Base-by-base conservation (phyloP, 2,329 filamentous ascomycete species). In the Rasamsonia emersonii region DNA sequence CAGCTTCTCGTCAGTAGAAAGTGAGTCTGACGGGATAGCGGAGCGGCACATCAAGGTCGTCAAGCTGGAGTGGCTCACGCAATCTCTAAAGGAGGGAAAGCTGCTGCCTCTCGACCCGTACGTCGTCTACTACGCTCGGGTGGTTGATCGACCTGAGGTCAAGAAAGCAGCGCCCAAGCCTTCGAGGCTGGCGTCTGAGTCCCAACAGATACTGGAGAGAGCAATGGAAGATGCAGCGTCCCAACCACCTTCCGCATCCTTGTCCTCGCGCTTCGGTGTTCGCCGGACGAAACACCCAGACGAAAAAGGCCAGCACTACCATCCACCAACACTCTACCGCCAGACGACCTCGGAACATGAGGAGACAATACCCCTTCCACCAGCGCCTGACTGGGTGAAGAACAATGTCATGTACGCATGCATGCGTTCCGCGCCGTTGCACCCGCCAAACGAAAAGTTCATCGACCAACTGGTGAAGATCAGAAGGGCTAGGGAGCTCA, bases 331-430 rank as follows among this genome's bases (percentile, higher is more conserved):
- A 33, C 58, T 93, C 4, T 51, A 77, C 7, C 76, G 77, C 21
- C 69, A 82, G 49, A 83, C 81, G 1, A 94, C 86, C 0, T 83
- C 80, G 3, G 86, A 93, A 37, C 72, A 88, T 36, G 82, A 93
- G 16, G 66, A 71, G 11, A 56, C 60, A 1, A 48, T 38, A 20
- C 58, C 71, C 3, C 52, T 84, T 1, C 85, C 83, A 0, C 66
- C 71, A 0, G 59, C 84, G 9, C 88, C 86, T 1, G 72, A 74
- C 2, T 93, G 76, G 76, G 73, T 79, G 9, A 61, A 68, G 24
- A 57, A 82, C 33, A 68, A 72, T 17, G 64, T 75, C 8, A 66
- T 67, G 4, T 94, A 91, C 56, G 79, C 88, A 4, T 96, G 91
- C 47, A 75, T 93, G 53, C 77, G 89, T 15, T 73, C 77, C 1